Conservation (phyloP, 768 basidiomycete species). For the Naganishia onofrii region DNA sequence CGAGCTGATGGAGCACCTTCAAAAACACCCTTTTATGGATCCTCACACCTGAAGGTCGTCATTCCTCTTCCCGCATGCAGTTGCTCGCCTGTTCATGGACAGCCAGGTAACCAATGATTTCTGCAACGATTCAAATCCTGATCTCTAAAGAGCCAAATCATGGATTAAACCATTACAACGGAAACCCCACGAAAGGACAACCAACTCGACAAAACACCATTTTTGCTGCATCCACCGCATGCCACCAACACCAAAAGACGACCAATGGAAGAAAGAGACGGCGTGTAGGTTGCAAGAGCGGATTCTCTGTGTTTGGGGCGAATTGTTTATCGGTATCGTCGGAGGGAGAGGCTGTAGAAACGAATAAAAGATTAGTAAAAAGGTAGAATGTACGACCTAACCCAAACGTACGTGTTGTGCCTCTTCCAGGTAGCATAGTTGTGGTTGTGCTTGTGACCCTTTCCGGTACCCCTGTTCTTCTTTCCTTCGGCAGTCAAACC, state of each 20-base stretch:
- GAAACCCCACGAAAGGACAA: neutral
- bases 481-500: constrained; percentile 96
- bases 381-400: constrained; percentile 26
- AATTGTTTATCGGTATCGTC: constrained; percentile 53
- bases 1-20: no score
- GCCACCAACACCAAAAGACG: no score
- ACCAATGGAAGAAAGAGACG: neutral
- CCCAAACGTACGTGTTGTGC: constrained; percentile 73
- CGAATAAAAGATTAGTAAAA: neutral
- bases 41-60: neutral
- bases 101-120: neutral
- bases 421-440: constrained; percentile 90
- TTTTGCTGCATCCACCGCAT: neutral
- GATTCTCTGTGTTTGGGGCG: constrained; percentile 3
- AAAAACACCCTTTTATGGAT: no score
- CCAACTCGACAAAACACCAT: neutral
- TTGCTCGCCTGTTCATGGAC: no score
- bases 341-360: constrained; percentile 47
- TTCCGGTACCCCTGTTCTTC: constrained; percentile 97
- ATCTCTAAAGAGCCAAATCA: neutral
- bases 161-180: constrained; percentile 1
- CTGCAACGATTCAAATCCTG: constrained; percentile 6
- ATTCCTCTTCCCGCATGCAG: no score
- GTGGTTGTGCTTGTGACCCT: constrained; percentile 92
- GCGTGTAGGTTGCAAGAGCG: neutral